Percentiles rank a stretch among this genome's conserved stretches.
Evolutionary conservation across 2,329 filamentous ascomycete genomes (phyloP).

Genomic region (Beauveria scarabaeidicola): DNA sequence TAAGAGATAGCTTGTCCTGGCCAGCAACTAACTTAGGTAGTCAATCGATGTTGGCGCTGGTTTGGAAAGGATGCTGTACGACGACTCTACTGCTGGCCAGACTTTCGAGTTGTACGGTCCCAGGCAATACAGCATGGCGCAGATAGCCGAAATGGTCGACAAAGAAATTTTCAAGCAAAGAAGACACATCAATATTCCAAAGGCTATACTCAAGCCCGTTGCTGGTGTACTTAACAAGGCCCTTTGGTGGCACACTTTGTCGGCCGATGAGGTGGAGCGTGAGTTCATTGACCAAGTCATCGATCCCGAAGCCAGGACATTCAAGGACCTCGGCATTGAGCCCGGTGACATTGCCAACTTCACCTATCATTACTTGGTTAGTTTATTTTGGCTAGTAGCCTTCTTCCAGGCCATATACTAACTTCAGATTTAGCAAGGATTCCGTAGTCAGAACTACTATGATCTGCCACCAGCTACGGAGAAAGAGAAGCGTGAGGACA

Average conservation of each 20-base stretch:
- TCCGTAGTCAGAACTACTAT: slow-evolving; percentile 80
- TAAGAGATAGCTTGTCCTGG: slow-evolving; percentile 5
- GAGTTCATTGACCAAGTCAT: slow-evolving; percentile 92
- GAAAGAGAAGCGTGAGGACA: slow-evolving; percentile 88
- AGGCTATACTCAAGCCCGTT: slow-evolving; percentile 65
- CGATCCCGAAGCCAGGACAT: slow-evolving; percentile 86
- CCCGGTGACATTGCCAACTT: slow-evolving; percentile 77
- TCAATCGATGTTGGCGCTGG: slow-evolving; percentile 84
- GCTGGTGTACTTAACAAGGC: slow-evolving; percentile 68
- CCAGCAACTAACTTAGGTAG: slow-evolving; percentile 31
- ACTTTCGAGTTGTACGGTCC: slow-evolving; percentile 94
- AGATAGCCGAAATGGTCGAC: slow-evolving; percentile 83
- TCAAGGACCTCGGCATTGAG: slow-evolving; percentile 86
- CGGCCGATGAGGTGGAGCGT: slow-evolving; percentile 77
- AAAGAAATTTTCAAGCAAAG: slow-evolving; percentile 85
- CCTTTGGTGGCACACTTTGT: slow-evolving; percentile 83
- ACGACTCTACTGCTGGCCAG: slow-evolving; percentile 81
- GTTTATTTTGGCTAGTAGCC: slow-evolving; percentile 22
- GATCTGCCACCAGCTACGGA: slow-evolving; percentile 92
- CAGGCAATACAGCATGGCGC: slow-evolving; percentile 79
- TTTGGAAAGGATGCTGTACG: slow-evolving; percentile 81
- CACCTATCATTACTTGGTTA: slow-evolving; percentile 89
- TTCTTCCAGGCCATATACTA: slow-evolving; percentile 17
- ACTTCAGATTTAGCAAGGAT: slow-evolving; percentile 61
- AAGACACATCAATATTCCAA: slow-evolving; percentile 86